phyloP scores from a whole-genome alignment of 805 yeast species.

The Candida michaelii region DNA sequence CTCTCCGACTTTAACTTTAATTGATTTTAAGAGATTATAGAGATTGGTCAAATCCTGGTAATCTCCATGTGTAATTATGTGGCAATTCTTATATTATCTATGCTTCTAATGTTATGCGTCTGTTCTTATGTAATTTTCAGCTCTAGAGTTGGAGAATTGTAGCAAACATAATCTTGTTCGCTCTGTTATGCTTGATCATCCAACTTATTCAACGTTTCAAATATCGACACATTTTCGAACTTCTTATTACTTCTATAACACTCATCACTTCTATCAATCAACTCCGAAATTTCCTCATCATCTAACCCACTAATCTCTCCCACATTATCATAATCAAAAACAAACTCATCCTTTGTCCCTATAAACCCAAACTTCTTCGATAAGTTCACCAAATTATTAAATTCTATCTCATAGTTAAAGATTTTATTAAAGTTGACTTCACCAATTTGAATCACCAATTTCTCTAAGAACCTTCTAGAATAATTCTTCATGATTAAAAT shows the following conservation, averaged over 20 bases:
- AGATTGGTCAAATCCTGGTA: no score
- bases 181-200: conserved; percentile 27
- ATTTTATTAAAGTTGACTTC: conserved; percentile 32
- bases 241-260: conserved; percentile 26
- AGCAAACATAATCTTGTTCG: no score
- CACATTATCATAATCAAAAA: conserved; percentile 10
- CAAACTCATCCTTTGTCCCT: conserved; percentile 11
- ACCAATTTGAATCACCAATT: conserved; percentile 31
- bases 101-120: no score
- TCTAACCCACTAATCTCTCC: conserved; percentile 15
- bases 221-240: conserved; percentile 31
- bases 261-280: conserved; percentile 33
- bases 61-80: no score
- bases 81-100: no score
- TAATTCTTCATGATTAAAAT: conserved; percentile 75
- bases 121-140: no score
- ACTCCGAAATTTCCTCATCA: conserved; percentile 43
- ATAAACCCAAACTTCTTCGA: conserved; percentile 18
- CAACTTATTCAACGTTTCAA: conserved; percentile 39
- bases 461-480: conserved; percentile 59
- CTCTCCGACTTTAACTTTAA: no score
- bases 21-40: no score
- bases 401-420: conserved; percentile 19
- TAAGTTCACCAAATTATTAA: conserved; percentile 22
- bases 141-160: no score